These are phyloP conservation scores for Candida awuae DNA, from an alignment of 805 yeast genomes.

Conservation along the genomic window DNA sequence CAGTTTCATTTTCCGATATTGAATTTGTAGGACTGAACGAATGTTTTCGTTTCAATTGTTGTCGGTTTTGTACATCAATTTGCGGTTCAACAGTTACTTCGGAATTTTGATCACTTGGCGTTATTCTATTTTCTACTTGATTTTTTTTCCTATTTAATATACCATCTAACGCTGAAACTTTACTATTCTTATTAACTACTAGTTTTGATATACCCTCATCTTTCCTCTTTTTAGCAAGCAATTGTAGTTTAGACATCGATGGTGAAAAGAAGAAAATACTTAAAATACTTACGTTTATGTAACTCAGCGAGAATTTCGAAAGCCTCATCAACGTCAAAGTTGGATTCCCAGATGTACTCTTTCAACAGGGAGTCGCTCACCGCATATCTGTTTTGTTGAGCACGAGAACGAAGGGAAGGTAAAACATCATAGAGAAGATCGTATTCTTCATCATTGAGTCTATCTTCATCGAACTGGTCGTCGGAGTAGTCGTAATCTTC, in stretches of 20 bases:
- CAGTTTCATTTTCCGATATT: too few relatives aligned
- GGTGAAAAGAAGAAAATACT: neutral
- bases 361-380: constrained; percentile 9
- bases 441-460: constrained; percentile 36
- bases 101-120: too few relatives aligned
- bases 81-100: too few relatives aligned
- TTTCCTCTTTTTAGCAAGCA: constrained; percentile 11
- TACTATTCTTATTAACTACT: neutral
- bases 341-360: constrained; percentile 11
- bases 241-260: constrained; percentile 17
- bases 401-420: constrained; percentile 6
- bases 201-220: neutral
- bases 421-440: constrained; percentile 15
- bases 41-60: too few relatives aligned
- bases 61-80: too few relatives aligned
- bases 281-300: constrained; percentile 13
- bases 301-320: constrained; percentile 3
- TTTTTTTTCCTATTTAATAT: neutral
- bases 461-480: constrained; percentile 29
- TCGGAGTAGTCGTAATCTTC: constrained; percentile 1
- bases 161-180: neutral
- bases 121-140: too few relatives aligned
- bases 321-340: constrained; percentile 12
- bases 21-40: too few relatives aligned
- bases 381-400: neutral